Conservation (phyloP, 345 rosid genomes). For the Kandelia obovata region DNA sequence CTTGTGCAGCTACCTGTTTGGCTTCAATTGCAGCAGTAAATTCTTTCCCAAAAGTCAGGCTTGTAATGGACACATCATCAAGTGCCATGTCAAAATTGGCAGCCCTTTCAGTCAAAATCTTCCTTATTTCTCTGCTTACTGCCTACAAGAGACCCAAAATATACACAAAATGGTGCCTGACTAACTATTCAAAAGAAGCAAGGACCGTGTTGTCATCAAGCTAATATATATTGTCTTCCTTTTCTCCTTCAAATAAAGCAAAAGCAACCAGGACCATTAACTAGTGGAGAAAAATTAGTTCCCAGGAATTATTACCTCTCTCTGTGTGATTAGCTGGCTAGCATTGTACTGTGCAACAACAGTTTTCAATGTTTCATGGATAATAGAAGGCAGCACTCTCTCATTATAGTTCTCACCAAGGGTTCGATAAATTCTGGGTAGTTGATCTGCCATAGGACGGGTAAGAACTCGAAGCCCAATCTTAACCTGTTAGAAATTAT, state of each 20-base stretch:
- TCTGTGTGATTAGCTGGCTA: constrained; percentile 91
- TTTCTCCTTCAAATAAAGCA: too few species aligned
- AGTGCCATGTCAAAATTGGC: constrained; percentile 65
- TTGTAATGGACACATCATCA: constrained; percentile 87
- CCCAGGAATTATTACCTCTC: constrained; percentile 50
- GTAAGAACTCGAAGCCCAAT: constrained; percentile 95
- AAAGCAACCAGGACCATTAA: too few species aligned
- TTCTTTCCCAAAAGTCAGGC: constrained; percentile 88
- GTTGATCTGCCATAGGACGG: constrained; percentile 64
- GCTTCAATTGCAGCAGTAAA: constrained; percentile 95
- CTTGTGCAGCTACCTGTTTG: constrained; percentile 94
- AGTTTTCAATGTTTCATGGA: constrained; percentile 88
- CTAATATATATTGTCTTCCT: neutral
- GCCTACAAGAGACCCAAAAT: constrained; percentile 27
- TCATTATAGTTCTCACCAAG: constrained; percentile 83
- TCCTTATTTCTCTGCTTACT: constrained; percentile 85
- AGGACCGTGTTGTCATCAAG: neutral
- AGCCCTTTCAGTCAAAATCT: constrained; percentile 80
- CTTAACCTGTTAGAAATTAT: constrained; percentile 51
- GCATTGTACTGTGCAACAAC: constrained; percentile 97
- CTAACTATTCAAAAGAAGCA: neutral
- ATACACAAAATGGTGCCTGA: neutral
- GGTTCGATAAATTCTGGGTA: constrained; percentile 75
- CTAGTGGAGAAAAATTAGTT: neutral
- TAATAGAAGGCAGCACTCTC: constrained; percentile 86